These are phyloP conservation scores for Aurinia saxatilis DNA, from an alignment of 345 rosid genomes.

Conservation along the genomic window DNA sequence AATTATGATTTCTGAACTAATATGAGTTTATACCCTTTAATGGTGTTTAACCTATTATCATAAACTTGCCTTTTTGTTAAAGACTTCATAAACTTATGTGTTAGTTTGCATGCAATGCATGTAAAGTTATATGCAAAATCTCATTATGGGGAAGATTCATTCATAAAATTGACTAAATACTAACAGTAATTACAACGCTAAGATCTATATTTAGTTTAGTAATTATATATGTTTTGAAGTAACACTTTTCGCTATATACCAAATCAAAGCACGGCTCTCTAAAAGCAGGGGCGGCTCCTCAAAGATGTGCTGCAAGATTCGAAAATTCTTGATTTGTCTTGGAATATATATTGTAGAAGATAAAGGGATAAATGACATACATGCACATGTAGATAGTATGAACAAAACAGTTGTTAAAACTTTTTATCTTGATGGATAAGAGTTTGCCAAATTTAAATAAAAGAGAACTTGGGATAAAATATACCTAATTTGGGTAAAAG, in stretches of 20 bases:
- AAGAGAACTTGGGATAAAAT: neutral
- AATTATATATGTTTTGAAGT: neutral
- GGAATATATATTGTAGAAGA: neutral
- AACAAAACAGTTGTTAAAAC: neutral
- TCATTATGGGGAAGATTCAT: too few species aligned
- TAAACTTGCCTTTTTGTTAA: too few species aligned
- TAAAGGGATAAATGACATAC: neutral
- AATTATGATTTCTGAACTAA: neutral
- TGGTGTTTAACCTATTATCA: too few species aligned
- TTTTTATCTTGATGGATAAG: constrained; percentile 14
- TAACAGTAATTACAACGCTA: neutral
- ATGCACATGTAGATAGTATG: constrained; percentile 14
- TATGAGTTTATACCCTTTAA: neutral
- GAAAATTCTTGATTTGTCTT: neutral
- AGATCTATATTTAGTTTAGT: neutral
- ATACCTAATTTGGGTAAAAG: constrained; percentile 9
- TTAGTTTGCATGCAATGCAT: too few species aligned
- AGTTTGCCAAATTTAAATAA: constrained; percentile 1
- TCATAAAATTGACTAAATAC: neutral
- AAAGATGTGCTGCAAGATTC: neutral
- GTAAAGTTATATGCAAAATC: too few species aligned
- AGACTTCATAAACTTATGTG: too few species aligned
- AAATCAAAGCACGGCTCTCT: neutral
- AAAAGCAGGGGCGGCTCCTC: neutral
- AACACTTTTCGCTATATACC: neutral